Evolutionary conservation across 2,329 filamentous ascomycete species (phyloP).

Genomic region (Fonsecaea pedrosoi): DNA sequence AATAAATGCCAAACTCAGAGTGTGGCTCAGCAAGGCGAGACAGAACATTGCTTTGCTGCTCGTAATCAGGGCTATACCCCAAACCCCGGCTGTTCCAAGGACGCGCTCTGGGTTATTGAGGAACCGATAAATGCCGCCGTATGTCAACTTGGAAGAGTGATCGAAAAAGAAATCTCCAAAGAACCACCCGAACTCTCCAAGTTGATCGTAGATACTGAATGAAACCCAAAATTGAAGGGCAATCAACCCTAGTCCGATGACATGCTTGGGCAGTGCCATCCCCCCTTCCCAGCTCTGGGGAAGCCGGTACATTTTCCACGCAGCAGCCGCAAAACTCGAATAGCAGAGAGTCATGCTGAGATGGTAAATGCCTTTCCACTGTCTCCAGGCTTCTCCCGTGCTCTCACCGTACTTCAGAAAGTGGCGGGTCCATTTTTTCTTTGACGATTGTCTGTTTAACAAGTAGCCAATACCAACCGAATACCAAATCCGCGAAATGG

Average conservation of each 20-base stretch:
- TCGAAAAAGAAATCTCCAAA: slow-evolving; percentile 99
- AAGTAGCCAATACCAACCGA: slow-evolving; percentile 85
- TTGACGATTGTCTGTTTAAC: slow-evolving; percentile 81
- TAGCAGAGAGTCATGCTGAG: slow-evolving; percentile 91
- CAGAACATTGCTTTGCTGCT: slow-evolving; percentile 87
- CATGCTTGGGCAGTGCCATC: slow-evolving; percentile 84
- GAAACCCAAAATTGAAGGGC: slow-evolving; percentile 92
- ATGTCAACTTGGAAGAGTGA: slow-evolving; percentile 84
- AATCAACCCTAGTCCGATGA: slow-evolving; percentile 79
- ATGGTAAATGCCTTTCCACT: slow-evolving; percentile 97
- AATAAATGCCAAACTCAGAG: slow-evolving; percentile 84
- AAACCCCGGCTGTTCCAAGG: slow-evolving; percentile 90
- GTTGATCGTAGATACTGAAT: slow-evolving; percentile 88
- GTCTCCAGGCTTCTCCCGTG: slow-evolving; percentile 88
- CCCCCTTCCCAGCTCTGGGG: slow-evolving; percentile 86
- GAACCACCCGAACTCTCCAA: slow-evolving; percentile 99
- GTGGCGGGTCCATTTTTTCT: slow-evolving; percentile 95
- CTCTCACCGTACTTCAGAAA: slow-evolving; percentile 96
- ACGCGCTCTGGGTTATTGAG: slow-evolving; percentile 97
- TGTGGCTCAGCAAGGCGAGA: slow-evolving; percentile 82
- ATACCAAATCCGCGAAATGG: slow-evolving; percentile 89
- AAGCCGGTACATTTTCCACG: slow-evolving; percentile 95
- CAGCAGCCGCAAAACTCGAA: slow-evolving; percentile 83
- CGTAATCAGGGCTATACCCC: slow-evolving; percentile 92
- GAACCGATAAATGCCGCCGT: slow-evolving; percentile 97